A percentile compares a stretch with the other conserved stretches of the same genome.
These are phyloP conservation scores for Penicillium sp. DNA, from an alignment of 2,329 filamentous ascomycete species.

Conservation along the genomic window DNA sequence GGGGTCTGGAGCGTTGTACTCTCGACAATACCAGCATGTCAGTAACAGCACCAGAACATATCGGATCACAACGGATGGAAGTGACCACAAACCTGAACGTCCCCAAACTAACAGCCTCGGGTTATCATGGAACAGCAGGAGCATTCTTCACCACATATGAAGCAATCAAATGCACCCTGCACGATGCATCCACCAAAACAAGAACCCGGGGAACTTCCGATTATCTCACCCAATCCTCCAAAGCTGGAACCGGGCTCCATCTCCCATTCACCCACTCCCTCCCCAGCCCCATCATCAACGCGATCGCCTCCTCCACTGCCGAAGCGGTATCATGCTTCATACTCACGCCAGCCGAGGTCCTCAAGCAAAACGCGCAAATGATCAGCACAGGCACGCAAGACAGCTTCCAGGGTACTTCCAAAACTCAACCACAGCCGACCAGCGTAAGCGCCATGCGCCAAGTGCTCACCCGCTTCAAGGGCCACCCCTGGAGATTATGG, in stretches of 20 bases:
- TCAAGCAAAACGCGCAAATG: slow-evolving; percentile 95
- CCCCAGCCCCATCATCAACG: slow-evolving; percentile 71
- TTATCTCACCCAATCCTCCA: not conserved
- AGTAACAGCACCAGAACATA: not conserved
- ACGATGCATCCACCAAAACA: slow-evolving; percentile 47
- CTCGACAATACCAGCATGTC: slow-evolving; percentile 84
- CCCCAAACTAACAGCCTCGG: not conserved
- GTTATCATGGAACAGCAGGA: slow-evolving; percentile 58
- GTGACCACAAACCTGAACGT: too few species aligned
- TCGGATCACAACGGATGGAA: too few species aligned
- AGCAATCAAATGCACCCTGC: slow-evolving; percentile 66
- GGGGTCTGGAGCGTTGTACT: slow-evolving; percentile 83
- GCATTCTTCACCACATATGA: slow-evolving; percentile 92
- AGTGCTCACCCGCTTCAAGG: slow-evolving; percentile 59
- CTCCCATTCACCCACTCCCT: slow-evolving; percentile 47
- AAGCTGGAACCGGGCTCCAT: not conserved
- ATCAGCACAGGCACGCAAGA: slow-evolving; percentile 45
- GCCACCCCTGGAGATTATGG: slow-evolving; percentile 59
- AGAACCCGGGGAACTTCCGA: slow-evolving; percentile 10
- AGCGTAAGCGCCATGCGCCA: slow-evolving; percentile 55
- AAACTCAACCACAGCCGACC: not conserved
- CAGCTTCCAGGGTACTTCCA: not conserved
- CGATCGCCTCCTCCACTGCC: slow-evolving; percentile 71
- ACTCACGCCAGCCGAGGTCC: slow-evolving; percentile 83
- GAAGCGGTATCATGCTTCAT: slow-evolving; percentile 86